These are phyloP conservation scores for Talaromyces piceae DNA, from an alignment of 2,329 filamentous ascomycete genomes.

Conservation along the genomic window DNA sequence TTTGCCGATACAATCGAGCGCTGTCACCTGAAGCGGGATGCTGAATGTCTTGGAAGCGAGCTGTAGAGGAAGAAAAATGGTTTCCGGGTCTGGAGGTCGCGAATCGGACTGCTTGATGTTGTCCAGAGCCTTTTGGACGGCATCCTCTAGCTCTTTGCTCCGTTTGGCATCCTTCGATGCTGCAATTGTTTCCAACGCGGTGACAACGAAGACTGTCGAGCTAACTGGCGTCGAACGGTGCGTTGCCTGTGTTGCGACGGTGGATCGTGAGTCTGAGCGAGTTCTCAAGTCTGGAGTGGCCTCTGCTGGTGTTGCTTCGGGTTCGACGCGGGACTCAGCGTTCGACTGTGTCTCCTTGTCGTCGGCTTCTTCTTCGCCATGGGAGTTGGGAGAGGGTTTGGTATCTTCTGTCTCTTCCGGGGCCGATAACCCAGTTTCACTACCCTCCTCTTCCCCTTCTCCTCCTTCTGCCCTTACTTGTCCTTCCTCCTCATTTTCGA, in stretches of 20 bases:
- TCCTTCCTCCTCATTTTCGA: conserved; percentile 13
- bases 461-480: conserved; percentile 16
- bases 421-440: not conserved
- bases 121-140: conserved; percentile 70
- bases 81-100: conserved; percentile 76
- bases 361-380: conserved; percentile 1
- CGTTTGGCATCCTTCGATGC: conserved; percentile 84
- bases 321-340: conserved; percentile 7
- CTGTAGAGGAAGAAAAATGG: conserved; percentile 85
- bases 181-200: conserved; percentile 84
- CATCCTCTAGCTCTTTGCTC: conserved; percentile 75
- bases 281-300: conserved; percentile 29
- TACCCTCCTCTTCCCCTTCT: conserved; percentile 1
- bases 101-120: conserved; percentile 81
- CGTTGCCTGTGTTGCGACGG: conserved; percentile 45
- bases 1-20: conserved; percentile 96
- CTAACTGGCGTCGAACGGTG: conserved; percentile 63
- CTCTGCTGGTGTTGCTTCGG: conserved; percentile 17
- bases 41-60: conserved; percentile 82
- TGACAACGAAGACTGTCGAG: conserved; percentile 93
- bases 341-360: conserved; percentile 1
- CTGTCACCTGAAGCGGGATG: conserved; percentile 76
- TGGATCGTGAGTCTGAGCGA: conserved; percentile 56
- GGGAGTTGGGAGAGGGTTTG: conserved; percentile 4
- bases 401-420: conserved; percentile 13